Percentiles rank a stretch among this genome's conserved stretches.
phyloP scores from a whole-genome alignment of 345 rosid species.

The Brassica juncea region DNA sequence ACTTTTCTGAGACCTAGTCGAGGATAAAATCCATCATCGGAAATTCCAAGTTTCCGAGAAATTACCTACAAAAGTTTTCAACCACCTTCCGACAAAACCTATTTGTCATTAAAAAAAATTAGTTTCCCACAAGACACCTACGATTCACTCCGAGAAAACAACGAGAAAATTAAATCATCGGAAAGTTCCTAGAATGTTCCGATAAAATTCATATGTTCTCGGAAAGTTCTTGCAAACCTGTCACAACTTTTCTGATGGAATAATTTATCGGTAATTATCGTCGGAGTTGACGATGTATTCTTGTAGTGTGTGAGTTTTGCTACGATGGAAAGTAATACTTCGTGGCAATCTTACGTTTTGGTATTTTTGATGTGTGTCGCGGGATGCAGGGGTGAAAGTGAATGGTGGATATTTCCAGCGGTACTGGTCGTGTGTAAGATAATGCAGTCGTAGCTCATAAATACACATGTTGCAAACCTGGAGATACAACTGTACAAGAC shows the following conservation, averaged over 20 bases:
- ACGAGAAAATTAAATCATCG: background rate
- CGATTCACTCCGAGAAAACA: background rate
- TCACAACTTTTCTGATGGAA: background rate
- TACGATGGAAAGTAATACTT: conserved; percentile 5
- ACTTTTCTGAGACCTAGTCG: no score
- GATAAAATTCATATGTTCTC: background rate
- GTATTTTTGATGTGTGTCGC: conserved; percentile 10
- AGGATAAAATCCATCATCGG: no score
- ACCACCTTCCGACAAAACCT: background rate
- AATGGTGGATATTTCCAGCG: conserved; percentile 98
- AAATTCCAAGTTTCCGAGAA: no score
- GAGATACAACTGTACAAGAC: conserved; percentile 76
- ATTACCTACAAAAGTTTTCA: no score
- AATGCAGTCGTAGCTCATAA: conserved; percentile 87
- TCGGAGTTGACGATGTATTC: background rate
- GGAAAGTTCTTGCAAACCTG: background rate
- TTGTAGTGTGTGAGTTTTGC: conserved; percentile 10
- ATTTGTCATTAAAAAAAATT: background rate
- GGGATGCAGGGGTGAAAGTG: conserved; percentile 92
- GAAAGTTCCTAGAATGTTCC: background rate
- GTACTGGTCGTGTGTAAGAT: conserved; percentile 86
- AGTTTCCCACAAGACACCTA: background rate
- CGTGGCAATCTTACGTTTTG: conserved; percentile 1
- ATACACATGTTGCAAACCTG: conserved; percentile 93
- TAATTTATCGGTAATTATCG: background rate